Conservation (phyloP, 306 rosid genomes). For the Glycine tomentella region DNA sequence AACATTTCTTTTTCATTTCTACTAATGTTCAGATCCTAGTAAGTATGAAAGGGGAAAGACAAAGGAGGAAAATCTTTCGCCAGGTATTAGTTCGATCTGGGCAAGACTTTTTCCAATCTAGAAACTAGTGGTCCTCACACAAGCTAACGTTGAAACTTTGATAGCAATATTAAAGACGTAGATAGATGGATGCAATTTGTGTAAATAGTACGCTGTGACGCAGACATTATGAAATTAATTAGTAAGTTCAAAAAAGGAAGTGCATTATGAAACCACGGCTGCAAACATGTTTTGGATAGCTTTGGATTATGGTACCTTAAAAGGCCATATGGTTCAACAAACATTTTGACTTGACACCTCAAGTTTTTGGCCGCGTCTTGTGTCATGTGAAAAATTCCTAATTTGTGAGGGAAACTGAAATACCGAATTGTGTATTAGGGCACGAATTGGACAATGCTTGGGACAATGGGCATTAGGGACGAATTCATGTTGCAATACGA, state of each 20-base stretch:
- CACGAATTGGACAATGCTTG: not conserved
- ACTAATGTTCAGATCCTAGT: too few species aligned
- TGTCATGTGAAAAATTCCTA: slow-evolving; percentile 24
- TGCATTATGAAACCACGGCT: not conserved
- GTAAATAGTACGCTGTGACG: not conserved
- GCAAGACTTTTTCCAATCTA: not conserved
- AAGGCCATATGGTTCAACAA: slow-evolving; percentile 38
- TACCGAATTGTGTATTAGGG: too few species aligned
- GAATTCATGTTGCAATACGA: not conserved
- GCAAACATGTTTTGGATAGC: not conserved
- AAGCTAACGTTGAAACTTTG: slow-evolving; percentile 15
- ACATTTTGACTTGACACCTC: slow-evolving; percentile 17
- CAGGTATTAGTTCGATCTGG: not conserved
- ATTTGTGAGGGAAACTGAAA: not conserved
- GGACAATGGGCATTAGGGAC: not conserved
- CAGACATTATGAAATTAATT: not conserved
- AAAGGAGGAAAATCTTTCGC: not conserved
- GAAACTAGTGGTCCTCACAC: slow-evolving; percentile 29
- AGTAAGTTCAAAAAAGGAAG: not conserved
- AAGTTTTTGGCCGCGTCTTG: not conserved
- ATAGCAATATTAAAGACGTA: not conserved
- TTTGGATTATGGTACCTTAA: slow-evolving; percentile 11
- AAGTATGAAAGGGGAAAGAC: not conserved
- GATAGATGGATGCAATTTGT: not conserved
- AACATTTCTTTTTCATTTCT: not conserved